Evolutionary conservation across 2,329 filamentous ascomycete genomes (phyloP), one percentile per base, ranked within the genome.

Genomic region (Fusarium verrucosum): DNA sequence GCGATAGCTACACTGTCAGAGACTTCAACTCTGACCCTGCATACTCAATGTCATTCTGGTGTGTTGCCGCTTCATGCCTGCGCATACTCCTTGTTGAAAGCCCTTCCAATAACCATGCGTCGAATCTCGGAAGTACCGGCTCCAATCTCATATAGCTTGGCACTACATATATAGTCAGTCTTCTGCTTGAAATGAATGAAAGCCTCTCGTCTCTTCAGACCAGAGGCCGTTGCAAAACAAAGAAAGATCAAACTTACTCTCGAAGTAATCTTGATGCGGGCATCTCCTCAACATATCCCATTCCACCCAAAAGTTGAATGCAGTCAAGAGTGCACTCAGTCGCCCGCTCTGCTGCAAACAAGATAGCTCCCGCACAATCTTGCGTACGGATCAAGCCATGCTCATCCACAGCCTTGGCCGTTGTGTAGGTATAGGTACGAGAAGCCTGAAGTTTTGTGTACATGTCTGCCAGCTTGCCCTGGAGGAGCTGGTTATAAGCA

Each of bases 261-360:
- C 95, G 80, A 70, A 98, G 78, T 67, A 98, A 84, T 65, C 94
- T 83, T 20, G 94, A 96, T 1, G 92, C 94, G 0, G 92, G 89
- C 80, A 98, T 92, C 79, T 99, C 95, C 77, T 97, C 96, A 69
- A 96, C 87, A 74, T 98, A 98, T 5, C 94, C 94, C 87, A 94
- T 98, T 0, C 94, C 95, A 17, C 95, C 95, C 73, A 99, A 85
- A 58, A 97, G 84, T 78, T 99, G 95, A 58, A 98, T 92, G 41
- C 91, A 92, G 78, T 97, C 94, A 26, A 96, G 84, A 0, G 92
- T 86, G 58, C 89, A 92, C 79, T 97, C 92, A 1, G 92, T 96
- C 11, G 94, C 94, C 30, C 93, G 81, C 81, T 98, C 94, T 0
- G 93, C 94, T 2, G 94, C 93, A 77, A 96, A 97, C 66, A 98